A percentile compares a stretch with the other conserved stretches of the same genome.
Conservation (phyloP, 108 stramenopile genomes). For the Asterionellopsis glacialis region DNA sequence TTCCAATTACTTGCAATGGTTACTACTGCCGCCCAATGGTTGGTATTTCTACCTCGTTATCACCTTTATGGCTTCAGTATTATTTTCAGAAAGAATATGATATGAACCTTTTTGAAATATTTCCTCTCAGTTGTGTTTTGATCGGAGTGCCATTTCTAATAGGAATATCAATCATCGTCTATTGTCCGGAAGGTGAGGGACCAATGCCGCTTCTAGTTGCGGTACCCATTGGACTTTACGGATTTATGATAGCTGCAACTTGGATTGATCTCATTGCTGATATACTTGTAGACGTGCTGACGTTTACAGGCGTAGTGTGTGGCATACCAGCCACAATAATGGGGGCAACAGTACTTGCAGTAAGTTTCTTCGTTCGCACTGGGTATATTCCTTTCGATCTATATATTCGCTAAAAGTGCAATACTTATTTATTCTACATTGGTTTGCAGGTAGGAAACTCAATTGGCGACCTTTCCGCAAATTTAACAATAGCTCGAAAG, state of each 20-base stretch:
- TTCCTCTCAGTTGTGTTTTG: conserved; percentile 11
- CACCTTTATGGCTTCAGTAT: conserved; percentile 37
- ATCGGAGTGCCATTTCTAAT: conserved; percentile 13
- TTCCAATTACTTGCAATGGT: conserved; percentile 45
- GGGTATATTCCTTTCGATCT: no score
- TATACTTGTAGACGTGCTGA: conserved; percentile 50
- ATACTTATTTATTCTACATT: no score
- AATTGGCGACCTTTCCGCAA: conserved; percentile 65
- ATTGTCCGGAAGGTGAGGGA: conserved; percentile 35
- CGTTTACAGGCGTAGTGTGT: conserved; percentile 48
- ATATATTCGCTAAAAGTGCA: no score
- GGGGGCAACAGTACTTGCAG: conserved; percentile 74
- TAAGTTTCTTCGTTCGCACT: no score
- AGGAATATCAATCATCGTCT: conserved; percentile 27
- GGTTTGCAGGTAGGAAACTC: conserved; percentile 56
- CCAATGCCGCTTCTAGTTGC: conserved; percentile 26
- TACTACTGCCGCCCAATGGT: conserved; percentile 49
- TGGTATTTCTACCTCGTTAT: conserved; percentile 30
- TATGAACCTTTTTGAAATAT: conserved; percentile 20
- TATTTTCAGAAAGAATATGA: conserved; percentile 28
- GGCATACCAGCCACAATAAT: conserved; percentile 50
- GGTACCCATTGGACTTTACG: conserved; percentile 40
- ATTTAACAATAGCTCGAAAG: conserved; percentile 69
- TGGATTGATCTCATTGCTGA: conserved; percentile 80
- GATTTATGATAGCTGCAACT: conserved; percentile 51